Evolutionary conservation across 2,329 filamentous ascomycete species (phyloP), one percentile per base, ranked within the genome.

Genomic region (Ilyonectria destructans): DNA sequence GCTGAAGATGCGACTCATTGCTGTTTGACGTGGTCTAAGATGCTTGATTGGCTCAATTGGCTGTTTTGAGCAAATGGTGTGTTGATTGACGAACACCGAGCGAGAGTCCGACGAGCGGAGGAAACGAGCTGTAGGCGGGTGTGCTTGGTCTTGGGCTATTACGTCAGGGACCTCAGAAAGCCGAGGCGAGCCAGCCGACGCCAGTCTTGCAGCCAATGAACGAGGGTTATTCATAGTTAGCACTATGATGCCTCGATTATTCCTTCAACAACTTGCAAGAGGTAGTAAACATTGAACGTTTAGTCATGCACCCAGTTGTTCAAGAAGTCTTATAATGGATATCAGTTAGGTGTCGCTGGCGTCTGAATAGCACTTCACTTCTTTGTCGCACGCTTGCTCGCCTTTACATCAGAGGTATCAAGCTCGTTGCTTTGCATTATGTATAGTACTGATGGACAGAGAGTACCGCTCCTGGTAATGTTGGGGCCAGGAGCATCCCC

Each of bases 1-100:
- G 29, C 55, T 70, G 46, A 77, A 70, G 2, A 73, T 46, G 51
- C 74, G 74, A 48, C 69, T 73, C 76, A 78, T 78, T 43, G 55
- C 58, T 46, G n/a, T 17, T n/a, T 17, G 43, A 19, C 21, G 35
- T 57, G 6, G 19, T 52, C 62, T 49, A 4, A 19, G 49, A 15
- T 43, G 13, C n/a, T 49, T 17, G 9, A 21, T 17, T 4, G 29
- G 40, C 19, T 33, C 23, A 51, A 65, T 60, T 56, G 40, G 37
- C 17, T 5, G 12, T 48, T 13, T 15, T 15, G 6, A 7, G 3
- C 2, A 26, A 4, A 10, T 17, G 43, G 51, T 40, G 17, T 12
- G 37, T 31, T 46, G 51, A 15, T 37, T 17, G 9, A 48, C 19
- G 26, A 19, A 49, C 29, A 65, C n/a, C 5, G 31, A 54, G 51